Percentiles rank a stretch among this genome's conserved stretches.
Conservation (phyloP, 2,329 filamentous ascomycete species). For the Phaeophleospora eucalypticola region DNA sequence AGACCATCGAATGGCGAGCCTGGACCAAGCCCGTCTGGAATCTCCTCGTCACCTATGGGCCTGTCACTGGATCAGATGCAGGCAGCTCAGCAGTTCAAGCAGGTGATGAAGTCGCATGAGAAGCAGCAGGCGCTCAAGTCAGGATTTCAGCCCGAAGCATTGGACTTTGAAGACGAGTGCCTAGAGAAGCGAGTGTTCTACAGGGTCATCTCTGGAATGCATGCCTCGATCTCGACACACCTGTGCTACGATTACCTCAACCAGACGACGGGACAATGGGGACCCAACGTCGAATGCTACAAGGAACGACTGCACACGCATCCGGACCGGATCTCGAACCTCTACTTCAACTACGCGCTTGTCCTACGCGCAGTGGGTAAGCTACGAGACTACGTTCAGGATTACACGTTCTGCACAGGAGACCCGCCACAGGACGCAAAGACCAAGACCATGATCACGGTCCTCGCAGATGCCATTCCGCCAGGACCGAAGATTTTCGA, state of each 20-base stretch:
- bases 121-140: slow-evolving; percentile 53
- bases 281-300: slow-evolving; percentile 87
- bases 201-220: slow-evolving; percentile 92
- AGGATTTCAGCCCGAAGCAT: slow-evolving; percentile 52
- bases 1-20: slow-evolving; percentile 31
- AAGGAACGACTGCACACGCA: slow-evolving; percentile 74
- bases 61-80: slow-evolving; percentile 46
- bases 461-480: slow-evolving; percentile 66
- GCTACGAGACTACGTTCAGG: slow-evolving; percentile 72
- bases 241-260: slow-evolving; percentile 95
- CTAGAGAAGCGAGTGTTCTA: slow-evolving; percentile 99
- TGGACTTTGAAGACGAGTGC: slow-evolving; percentile 85
- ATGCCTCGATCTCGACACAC: slow-evolving; percentile 94
- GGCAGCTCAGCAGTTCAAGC: slow-evolving; percentile 58
- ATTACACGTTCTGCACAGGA: slow-evolving; percentile 89
- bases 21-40: slow-evolving; percentile 18
- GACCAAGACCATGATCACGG: slow-evolving; percentile 78
- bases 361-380: slow-evolving; percentile 88
- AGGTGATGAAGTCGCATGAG: slow-evolving; percentile 58
- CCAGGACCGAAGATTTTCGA: slow-evolving; percentile 77
- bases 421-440: slow-evolving; percentile 72
- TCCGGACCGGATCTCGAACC: slow-evolving; percentile 89
- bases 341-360: slow-evolving; percentile 99
- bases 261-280: slow-evolving; percentile 89
- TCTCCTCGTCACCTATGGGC: slow-evolving; percentile 27